Conservation (phyloP, 495 filamentous ascomycete species). For the Aspergillus homomorphus region DNA sequence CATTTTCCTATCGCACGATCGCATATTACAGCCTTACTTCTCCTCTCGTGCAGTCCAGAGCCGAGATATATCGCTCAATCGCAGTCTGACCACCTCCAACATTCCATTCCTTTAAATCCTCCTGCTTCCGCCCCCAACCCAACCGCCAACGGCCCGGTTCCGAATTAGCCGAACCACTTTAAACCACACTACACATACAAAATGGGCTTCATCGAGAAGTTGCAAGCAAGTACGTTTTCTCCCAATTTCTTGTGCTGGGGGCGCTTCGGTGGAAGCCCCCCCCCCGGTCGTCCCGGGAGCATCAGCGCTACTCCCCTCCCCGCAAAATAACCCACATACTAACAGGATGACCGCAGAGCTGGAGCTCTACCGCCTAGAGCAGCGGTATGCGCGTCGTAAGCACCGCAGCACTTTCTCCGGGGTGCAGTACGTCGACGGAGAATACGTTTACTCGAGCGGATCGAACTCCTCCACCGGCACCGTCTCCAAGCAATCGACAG, state of each 20-base stretch:
- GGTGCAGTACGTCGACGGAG: slow-evolving; percentile 86
- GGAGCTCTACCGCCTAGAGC: slow-evolving; percentile 89
- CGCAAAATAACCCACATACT: slow-evolving; percentile 2
- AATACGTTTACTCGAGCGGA: slow-evolving; percentile 68
- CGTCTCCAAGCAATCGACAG: slow-evolving; percentile 44
- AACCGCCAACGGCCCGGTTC: neutral
- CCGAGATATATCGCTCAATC: neutral
- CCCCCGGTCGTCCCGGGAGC: neutral
- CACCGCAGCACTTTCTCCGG: slow-evolving; percentile 84
- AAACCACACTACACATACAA: slow-evolving; percentile 12
- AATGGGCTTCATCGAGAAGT: slow-evolving; percentile 57
- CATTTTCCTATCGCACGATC: neutral
- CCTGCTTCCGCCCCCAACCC: neutral
- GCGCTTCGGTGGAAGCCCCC: neutral
- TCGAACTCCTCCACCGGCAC: slow-evolving; percentile 39
- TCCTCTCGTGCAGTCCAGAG: neutral
- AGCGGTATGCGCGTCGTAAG: slow-evolving; percentile 84
- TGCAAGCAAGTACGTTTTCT: slow-evolving; percentile 50
- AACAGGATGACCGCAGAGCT: slow-evolving; percentile 49
- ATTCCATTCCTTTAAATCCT: neutral
- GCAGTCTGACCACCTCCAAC: neutral
- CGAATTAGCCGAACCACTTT: neutral
- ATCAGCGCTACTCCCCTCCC: neutral
- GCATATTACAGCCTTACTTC: neutral
- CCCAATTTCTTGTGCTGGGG: neutral